phyloP scores from a whole-genome alignment of 768 basidiomycete genomes.

The Coprinellus aureogranulatus region DNA sequence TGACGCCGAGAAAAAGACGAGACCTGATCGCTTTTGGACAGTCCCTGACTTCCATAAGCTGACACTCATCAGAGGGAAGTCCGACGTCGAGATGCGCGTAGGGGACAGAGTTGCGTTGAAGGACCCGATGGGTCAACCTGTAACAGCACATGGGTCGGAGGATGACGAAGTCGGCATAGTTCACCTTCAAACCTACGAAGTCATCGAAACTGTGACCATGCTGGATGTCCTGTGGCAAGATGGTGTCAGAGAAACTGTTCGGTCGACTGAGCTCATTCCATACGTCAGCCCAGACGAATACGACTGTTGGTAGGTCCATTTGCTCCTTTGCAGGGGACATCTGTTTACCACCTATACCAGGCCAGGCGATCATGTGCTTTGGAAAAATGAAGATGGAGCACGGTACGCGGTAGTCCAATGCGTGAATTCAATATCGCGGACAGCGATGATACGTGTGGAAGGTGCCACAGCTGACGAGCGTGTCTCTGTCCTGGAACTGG shows the following conservation, averaged over 20 bases:
- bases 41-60: constrained; percentile 63
- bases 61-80: constrained; percentile 56
- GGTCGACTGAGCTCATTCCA: constrained; percentile 68
- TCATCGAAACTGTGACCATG: constrained; percentile 68
- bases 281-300: constrained; percentile 89
- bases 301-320: constrained; percentile 71
- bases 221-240: constrained; percentile 86
- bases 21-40: constrained; percentile 77
- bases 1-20: constrained; percentile 52
- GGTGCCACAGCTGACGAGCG: constrained; percentile 57
- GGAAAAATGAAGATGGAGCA: constrained; percentile 70
- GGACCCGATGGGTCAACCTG: constrained; percentile 42
- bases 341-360: constrained; percentile 34
- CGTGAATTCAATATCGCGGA: constrained; percentile 70
- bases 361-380: constrained; percentile 90
- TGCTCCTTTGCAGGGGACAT: neutral
- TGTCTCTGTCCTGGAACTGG: constrained; percentile 83
- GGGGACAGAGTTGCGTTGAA: constrained; percentile 71
- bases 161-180: constrained; percentile 45
- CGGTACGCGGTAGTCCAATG: constrained; percentile 74
- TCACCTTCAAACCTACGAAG: constrained; percentile 55
- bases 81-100: constrained; percentile 65
- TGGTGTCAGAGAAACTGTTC: constrained; percentile 61
- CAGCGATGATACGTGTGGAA: constrained; percentile 60
- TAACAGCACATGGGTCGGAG: constrained; percentile 61